phyloP scores from a whole-genome alignment of 176 grass and related monocot genomes.

The Canna indica region DNA sequence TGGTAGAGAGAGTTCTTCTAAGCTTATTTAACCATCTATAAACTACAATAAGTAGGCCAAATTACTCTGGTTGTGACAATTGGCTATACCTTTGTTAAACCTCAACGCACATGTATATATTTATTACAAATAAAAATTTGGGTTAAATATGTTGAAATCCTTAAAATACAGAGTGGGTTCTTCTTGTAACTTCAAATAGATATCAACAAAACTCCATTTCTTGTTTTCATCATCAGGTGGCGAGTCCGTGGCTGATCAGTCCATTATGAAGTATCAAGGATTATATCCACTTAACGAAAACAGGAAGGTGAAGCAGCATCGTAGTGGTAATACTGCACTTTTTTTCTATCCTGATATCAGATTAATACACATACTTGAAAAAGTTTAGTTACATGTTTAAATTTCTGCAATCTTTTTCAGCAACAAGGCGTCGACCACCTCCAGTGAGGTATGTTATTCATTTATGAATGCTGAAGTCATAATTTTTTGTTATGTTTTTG shows the following conservation, averaged over 20 bases:
- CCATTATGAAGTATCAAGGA: neutral
- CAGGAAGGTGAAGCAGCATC: neutral
- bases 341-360: neutral
- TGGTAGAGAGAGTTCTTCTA: too few relatives aligned
- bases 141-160: too few relatives aligned
- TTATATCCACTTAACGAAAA: neutral
- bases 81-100: too few relatives aligned
- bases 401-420: neutral
- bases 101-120: too few relatives aligned
- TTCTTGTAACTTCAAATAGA: neutral
- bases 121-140: too few relatives aligned
- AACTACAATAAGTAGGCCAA: too few relatives aligned
- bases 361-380: neutral
- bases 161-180: too few relatives aligned
- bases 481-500: too few relatives aligned
- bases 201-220: neutral
- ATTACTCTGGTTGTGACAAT: too few relatives aligned
- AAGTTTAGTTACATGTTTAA: neutral
- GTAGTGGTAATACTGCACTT: neutral
- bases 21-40: too few relatives aligned
- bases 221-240: neutral
- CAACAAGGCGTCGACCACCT: neutral
- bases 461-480: neutral
- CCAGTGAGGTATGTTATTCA: neutral
- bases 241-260: neutral